phyloP scores from a whole-genome alignment of 371 early-diverging fungal genomes.

The Thermomucor indicae-seudaticae region DNA sequence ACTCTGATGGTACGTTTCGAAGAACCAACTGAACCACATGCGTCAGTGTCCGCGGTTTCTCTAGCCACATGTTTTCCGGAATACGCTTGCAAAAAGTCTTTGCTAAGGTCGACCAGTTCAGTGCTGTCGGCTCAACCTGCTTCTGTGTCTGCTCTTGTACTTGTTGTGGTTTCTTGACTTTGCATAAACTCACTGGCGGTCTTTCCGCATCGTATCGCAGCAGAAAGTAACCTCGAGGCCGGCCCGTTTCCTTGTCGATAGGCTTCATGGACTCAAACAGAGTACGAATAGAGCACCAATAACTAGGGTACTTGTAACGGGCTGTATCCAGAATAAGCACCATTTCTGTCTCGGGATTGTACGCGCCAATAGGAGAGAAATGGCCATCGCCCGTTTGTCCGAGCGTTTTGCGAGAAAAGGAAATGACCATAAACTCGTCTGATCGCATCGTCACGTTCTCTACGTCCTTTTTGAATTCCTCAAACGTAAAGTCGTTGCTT shows the following conservation, averaged over 20 bases:
- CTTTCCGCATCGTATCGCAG: slow-evolving; percentile 49
- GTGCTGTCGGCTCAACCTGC: slow-evolving; percentile 4
- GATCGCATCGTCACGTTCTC: slow-evolving; percentile 59
- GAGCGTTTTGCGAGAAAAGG: slow-evolving; percentile 76
- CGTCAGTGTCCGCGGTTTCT: slow-evolving; percentile 40
- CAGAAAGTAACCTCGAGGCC: slow-evolving; percentile 84
- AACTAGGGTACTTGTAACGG: slow-evolving; percentile 77
- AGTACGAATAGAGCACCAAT: slow-evolving; percentile 66
- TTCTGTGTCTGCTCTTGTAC: not conserved
- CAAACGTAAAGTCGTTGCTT: slow-evolving; percentile 56
- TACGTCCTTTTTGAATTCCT: slow-evolving; percentile 77
- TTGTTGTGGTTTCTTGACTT: slow-evolving; percentile 7
- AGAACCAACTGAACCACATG: slow-evolving; percentile 43
- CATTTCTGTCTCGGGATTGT: slow-evolving; percentile 58
- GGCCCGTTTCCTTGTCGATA: slow-evolving; percentile 74
- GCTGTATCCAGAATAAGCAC: slow-evolving; percentile 84
- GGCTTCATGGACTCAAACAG: slow-evolving; percentile 82
- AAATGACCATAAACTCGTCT: slow-evolving; percentile 84
- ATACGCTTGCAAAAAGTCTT: slow-evolving; percentile 46
- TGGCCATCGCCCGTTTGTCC: slow-evolving; percentile 92
- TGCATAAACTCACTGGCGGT: slow-evolving; percentile 41
- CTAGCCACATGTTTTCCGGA: slow-evolving; percentile 48
- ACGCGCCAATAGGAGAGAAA: slow-evolving; percentile 73
- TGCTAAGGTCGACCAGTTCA: slow-evolving; percentile 48
- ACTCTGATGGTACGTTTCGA: slow-evolving; percentile 46